Conservation (phyloP, 2,329 filamentous ascomycete genomes). For the Ophiostoma ips region DNA sequence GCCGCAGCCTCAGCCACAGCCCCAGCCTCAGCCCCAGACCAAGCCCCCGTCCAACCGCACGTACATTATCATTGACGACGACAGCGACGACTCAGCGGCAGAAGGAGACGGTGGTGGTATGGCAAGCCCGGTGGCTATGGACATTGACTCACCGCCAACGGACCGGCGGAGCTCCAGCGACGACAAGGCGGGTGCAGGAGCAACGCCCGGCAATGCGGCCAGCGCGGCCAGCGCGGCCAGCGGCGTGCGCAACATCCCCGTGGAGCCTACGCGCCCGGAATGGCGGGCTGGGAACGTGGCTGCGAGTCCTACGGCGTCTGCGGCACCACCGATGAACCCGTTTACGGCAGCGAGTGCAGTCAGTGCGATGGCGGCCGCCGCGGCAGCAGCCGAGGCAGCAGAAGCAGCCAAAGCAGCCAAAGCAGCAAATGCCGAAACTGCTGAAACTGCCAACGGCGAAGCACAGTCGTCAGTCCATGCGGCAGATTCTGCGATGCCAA, state of each 20-base stretch:
- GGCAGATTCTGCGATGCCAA: too few relatives aligned
- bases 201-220: not conserved
- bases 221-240: constrained; percentile 17
- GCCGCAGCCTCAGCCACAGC: too few relatives aligned
- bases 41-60: not conserved
- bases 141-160: constrained; percentile 42
- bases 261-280: constrained; percentile 45
- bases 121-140: constrained; percentile 47
- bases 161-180: constrained; percentile 8
- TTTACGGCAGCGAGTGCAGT: constrained; percentile 13
- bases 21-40: too few relatives aligned
- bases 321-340: constrained; percentile 1
- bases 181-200: not conserved
- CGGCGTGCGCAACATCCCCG: constrained; percentile 37
- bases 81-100: constrained; percentile 14
- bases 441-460: not conserved
- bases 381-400: not conserved
- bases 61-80: constrained; percentile 27
- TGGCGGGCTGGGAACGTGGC: constrained; percentile 40
- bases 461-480: not conserved
- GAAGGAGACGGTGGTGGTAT: not conserved
- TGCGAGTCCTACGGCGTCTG: constrained; percentile 7
- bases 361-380: constrained; percentile 12
- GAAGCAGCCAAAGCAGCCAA: not conserved
- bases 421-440: not conserved